Evolutionary conservation across 1,139 yeast genomes (phyloP).

Genomic region (Taiozyma sp.): DNA sequence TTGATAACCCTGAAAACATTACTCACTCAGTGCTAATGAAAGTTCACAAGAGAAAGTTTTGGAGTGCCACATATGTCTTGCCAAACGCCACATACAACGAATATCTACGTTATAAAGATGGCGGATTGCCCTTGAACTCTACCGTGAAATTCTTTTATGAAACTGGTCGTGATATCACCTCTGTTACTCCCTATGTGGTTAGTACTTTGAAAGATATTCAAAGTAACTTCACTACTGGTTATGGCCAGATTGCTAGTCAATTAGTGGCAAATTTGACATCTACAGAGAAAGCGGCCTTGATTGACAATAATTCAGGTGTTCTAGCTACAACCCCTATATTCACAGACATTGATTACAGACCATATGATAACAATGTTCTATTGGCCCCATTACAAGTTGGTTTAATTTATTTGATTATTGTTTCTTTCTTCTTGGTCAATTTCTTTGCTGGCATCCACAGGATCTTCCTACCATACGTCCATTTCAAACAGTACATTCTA

Average conservation of each 20-base stretch:
- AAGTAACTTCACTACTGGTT: slow-evolving; percentile 21
- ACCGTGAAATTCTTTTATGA: slow-evolving; percentile 38
- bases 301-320: slow-evolving; percentile 7
- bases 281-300: slow-evolving; percentile 16
- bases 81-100: slow-evolving; percentile 40
- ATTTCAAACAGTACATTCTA: slow-evolving; percentile 38
- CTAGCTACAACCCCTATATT: slow-evolving; percentile 26
- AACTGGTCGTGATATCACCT: slow-evolving; percentile 48
- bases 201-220: slow-evolving; percentile 35
- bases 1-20: slow-evolving; percentile 30
- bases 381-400: slow-evolving; percentile 72
- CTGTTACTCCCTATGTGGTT: slow-evolving; percentile 35
- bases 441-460: slow-evolving; percentile 51
- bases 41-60: slow-evolving; percentile 45
- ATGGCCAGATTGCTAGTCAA: slow-evolving; percentile 23
- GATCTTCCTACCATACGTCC: slow-evolving; percentile 39
- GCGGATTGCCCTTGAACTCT: slow-evolving; percentile 12
- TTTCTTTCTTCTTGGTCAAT: slow-evolving; percentile 57
- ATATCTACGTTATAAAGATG: slow-evolving; percentile 26
- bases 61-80: slow-evolving; percentile 46
- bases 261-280: slow-evolving; percentile 20
- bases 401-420: slow-evolving; percentile 63
- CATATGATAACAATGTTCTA: slow-evolving; percentile 43
- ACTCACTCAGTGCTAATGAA: slow-evolving; percentile 32
- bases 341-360: slow-evolving; percentile 40